phyloP scores from a whole-genome alignment of 257 asterid genomes.

The Anisodus acutangulus region DNA sequence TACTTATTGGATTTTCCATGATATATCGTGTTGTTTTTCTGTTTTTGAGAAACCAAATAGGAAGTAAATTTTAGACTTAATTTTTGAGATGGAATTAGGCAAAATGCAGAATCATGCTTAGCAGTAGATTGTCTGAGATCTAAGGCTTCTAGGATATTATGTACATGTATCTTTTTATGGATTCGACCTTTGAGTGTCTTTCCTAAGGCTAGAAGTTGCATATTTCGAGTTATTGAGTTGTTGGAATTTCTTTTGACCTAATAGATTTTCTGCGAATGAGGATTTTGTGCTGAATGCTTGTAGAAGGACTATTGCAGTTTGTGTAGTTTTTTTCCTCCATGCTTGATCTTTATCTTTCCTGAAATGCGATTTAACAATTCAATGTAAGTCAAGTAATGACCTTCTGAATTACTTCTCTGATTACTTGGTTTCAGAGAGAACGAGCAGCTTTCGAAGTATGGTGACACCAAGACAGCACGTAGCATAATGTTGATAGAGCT shows the following conservation, averaged over 20 bases:
- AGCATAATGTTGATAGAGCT: constrained; percentile 94
- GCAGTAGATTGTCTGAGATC: constrained; percentile 16
- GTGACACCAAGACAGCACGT: constrained; percentile 98
- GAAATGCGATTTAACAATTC: neutral
- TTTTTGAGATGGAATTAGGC: neutral
- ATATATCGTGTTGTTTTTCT: neutral
- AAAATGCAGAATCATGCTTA: constrained; percentile 7
- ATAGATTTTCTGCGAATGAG: constrained; percentile 13
- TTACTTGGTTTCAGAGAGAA: constrained; percentile 71
- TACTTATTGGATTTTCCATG: neutral
- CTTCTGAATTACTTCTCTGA: neutral
- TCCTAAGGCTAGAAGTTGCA: constrained; percentile 7
- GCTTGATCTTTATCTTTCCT: constrained; percentile 4
- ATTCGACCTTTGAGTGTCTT: neutral
- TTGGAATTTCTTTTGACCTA: neutral
- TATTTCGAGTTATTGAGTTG: neutral
- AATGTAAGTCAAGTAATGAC: neutral
- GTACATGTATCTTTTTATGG: neutral
- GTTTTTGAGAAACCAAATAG: neutral
- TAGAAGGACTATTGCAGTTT: neutral
- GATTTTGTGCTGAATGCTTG: neutral
- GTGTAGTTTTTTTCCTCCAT: neutral
- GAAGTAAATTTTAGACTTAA: constrained; percentile 15
- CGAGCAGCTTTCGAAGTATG: constrained; percentile 97
- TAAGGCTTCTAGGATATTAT: neutral